These are phyloP conservation scores for Candida sojae DNA, from an alignment of 1,139 yeast species.

Conservation along the genomic window DNA sequence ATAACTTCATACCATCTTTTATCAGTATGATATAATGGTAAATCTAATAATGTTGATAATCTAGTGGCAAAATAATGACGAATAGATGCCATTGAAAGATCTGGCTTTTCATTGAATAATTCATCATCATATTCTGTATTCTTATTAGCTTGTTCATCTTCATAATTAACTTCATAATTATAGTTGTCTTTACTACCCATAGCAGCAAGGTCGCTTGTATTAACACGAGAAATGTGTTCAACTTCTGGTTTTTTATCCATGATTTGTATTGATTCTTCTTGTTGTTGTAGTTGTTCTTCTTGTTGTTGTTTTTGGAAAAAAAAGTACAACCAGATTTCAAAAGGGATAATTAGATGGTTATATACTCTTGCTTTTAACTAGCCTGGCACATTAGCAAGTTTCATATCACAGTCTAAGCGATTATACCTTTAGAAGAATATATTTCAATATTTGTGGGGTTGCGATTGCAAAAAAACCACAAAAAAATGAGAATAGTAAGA, in stretches of 20 bases:
- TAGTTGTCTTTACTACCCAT: neutral
- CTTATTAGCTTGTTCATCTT: neutral
- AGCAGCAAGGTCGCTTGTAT: neutral
- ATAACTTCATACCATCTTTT: conserved; percentile 20
- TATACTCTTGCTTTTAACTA: too few species aligned
- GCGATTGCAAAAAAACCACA: too few species aligned
- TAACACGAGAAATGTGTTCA: conserved; percentile 8
- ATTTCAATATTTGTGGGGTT: too few species aligned
- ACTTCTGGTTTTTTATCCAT: conserved; percentile 10
- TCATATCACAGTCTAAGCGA: too few species aligned
- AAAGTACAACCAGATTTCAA: neutral
- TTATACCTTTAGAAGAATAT: too few species aligned
- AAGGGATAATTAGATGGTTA: too few species aligned
- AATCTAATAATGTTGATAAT: conserved; percentile 23
- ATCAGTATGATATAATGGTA: conserved; percentile 17
- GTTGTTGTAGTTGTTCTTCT: neutral
- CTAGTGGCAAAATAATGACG: conserved; percentile 28
- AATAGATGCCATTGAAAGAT: conserved; percentile 24
- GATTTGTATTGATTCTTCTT: neutral
- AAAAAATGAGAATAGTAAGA: too few species aligned
- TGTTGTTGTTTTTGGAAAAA: neutral
- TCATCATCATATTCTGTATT: conserved; percentile 8
- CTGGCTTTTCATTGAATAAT: conserved; percentile 27
- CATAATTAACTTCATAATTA: neutral
- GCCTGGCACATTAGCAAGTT: too few species aligned